Base-by-base conservation (phyloP, 2,329 filamentous ascomycete genomes). In the Delphinella strobiligena region DNA sequence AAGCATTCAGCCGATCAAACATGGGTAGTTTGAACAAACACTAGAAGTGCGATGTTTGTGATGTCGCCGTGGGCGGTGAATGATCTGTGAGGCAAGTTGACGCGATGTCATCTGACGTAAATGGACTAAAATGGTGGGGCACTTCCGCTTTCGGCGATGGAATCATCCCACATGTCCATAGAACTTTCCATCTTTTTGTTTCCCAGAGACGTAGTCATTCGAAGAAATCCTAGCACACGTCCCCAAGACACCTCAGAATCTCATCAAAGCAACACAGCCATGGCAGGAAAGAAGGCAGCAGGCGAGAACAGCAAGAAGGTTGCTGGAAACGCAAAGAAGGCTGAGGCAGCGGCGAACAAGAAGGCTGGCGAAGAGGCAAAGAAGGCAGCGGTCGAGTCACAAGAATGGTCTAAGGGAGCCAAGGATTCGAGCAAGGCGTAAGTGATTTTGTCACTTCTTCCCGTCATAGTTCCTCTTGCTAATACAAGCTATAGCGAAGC, bases 401-500 rank as follows among this genome's bases (percentile, higher is more conserved):
- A 74, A 40, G 71, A 93, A 51, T 98, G 91, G 91, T 54, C 71
- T 9, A 86, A 91, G 63, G 91, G 91, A 31, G 61, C 85, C 39
- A 98, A 96, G 68, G 81, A 72, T 50, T 84, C 67, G 53, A 68
- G 80, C 31, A 98, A 94, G 68, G 93, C 93, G 87, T 94, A 64
- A 61, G 77, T 68, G 16, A 14, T 27, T 19, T 36, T 40, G 35
- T 33, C 16, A 29, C 44, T 38, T 32, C n/a, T 14, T 29, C 27
- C 15, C 34, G 9, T 24, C 31, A 18, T 10, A n/a, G 7, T 12
- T 15, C 15, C 19, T 30, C 4, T 35, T 24, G 35, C 43, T 45
- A 30, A 47, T 41, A 40, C 31, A 15, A 12, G 18, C n/a, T 17
- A 37, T 51, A 94, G 88, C 58, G 86, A 93, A 51, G 80, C 82